Conservation (phyloP, 2,329 filamentous ascomycete species). For the Diplocarpon rosae region DNA sequence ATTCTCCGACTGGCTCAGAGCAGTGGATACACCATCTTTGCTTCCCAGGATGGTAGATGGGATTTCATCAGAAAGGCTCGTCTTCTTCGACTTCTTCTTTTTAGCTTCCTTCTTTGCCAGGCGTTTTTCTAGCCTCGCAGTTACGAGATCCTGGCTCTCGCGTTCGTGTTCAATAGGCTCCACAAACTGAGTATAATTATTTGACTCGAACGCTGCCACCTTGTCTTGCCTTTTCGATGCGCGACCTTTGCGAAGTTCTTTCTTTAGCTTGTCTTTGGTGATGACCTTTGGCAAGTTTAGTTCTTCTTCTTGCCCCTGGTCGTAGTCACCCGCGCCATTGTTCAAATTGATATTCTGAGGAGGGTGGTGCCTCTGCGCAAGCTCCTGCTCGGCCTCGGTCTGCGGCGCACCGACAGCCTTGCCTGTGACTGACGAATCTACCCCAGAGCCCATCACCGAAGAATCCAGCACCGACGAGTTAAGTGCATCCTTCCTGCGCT, state of each 20-base stretch:
- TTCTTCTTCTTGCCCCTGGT: background rate
- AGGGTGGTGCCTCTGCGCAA: background rate
- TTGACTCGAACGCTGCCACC: too few relatives aligned
- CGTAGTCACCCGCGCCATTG: background rate
- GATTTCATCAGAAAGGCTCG: too few relatives aligned
- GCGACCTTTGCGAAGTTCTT: background rate
- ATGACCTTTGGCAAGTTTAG: background rate
- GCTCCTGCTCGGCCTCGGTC: background rate
- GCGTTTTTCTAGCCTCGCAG: conserved; percentile 1
- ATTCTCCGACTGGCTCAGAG: background rate
- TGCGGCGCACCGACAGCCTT: background rate
- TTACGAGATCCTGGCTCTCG: conserved; percentile 2
- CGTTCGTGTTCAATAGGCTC: background rate
- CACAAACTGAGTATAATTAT: background rate
- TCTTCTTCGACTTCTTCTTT: background rate
- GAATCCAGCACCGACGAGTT: background rate
- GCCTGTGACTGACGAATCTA: conserved; percentile 1
- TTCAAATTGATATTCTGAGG: background rate
- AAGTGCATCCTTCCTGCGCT: background rate
- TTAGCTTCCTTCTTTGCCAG: background rate
- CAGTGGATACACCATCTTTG: background rate
- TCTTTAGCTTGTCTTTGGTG: background rate
- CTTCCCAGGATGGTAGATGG: background rate
- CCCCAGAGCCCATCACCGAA: background rate
- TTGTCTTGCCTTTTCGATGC: too few relatives aligned